Evolutionary conservation across 2,329 filamentous ascomycete species (phyloP).

Genomic region (Talaromyces albobiverticillius): DNA sequence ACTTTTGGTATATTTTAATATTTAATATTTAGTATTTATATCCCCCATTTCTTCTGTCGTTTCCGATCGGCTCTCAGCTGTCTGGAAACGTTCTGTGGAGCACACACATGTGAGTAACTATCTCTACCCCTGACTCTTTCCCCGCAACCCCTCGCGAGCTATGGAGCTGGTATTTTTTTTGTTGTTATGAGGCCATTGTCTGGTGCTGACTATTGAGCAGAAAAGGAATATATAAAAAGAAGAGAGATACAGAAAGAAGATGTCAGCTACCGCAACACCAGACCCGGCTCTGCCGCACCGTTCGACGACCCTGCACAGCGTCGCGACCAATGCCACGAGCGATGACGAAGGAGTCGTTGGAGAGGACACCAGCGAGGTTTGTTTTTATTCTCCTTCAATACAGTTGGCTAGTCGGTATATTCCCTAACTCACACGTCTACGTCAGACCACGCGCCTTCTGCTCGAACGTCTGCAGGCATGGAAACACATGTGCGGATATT

Average conservation of each 20-base stretch:
- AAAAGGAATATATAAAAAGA: neutral
- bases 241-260: constrained; percentile 1
- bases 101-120: too few species aligned
- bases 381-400: constrained; percentile 14
- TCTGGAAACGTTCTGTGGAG: too few species aligned
- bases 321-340: too few species aligned
- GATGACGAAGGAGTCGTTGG: constrained; percentile 42
- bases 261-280: constrained; percentile 9
- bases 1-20: too few species aligned
- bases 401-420: neutral
- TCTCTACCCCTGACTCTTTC: too few species aligned
- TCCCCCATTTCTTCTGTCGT: too few species aligned
- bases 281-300: constrained; percentile 29
- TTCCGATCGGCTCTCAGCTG: too few species aligned
- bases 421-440: neutral
- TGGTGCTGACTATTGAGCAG: too few species aligned
- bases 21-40: too few species aligned
- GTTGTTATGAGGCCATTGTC: too few species aligned
- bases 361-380: constrained; percentile 41
- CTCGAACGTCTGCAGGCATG: constrained; percentile 86
- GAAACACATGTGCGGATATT: constrained; percentile 89
- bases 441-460: constrained; percentile 76
- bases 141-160: too few species aligned
- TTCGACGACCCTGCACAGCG: constrained; percentile 25
- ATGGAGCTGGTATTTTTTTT: too few species aligned